Base-by-base conservation (phyloP, 371 early-diverging fungal genomes). In the Mortierella sp. region DNA sequence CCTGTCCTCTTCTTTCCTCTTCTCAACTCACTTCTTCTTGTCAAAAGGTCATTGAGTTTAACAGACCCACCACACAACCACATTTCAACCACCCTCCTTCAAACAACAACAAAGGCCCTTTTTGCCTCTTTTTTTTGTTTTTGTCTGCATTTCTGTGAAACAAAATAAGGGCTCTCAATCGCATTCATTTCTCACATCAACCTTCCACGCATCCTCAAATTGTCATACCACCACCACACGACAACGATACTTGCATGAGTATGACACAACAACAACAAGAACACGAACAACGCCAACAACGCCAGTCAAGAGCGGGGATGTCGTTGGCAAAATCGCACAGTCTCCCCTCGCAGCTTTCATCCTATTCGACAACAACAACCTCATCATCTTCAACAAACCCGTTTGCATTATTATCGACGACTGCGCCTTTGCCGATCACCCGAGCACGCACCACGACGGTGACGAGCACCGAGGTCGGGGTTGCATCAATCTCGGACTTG, bases 321-420 rank as follows among this genome's bases (percentile, higher is more conserved):
- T 34, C 71, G 29, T 31, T 61, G 16, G 31, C 66, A 8, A 69
- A 66, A 66, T 58, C 76, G 39, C 34, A 47, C 43, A 76, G 76
- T 47, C 67, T 76, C 4, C 76, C 71, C 14, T 47, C 76, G 6
- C 64, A 44, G 40, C 37, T 70, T 66, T 55, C 67, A n/a, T 16
- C 22, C n/a, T 66, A 34, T 34, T 41, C 66, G 9, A n/a, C n/a
- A n/a, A n/a, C n/a, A n/a, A n/a, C n/a, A n/a, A n/a, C n/a, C n/a
- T 9, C 66, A 26, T 45, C 29, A 31, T 66, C 45, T 2, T n/a
- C n/a, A n/a, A n/a, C n/a, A n/a, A n/a, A n/a, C n/a, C 22, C 47
- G 45, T 14, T 19, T 31, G 14, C 26, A 8, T 11, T 31, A 22
- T 0, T n/a, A 3, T 2, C 43, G 4, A 40, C 2, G 11, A 39